phyloP scores from a whole-genome alignment of 805 yeast genomes.

The Yarrowia alimentaria region DNA sequence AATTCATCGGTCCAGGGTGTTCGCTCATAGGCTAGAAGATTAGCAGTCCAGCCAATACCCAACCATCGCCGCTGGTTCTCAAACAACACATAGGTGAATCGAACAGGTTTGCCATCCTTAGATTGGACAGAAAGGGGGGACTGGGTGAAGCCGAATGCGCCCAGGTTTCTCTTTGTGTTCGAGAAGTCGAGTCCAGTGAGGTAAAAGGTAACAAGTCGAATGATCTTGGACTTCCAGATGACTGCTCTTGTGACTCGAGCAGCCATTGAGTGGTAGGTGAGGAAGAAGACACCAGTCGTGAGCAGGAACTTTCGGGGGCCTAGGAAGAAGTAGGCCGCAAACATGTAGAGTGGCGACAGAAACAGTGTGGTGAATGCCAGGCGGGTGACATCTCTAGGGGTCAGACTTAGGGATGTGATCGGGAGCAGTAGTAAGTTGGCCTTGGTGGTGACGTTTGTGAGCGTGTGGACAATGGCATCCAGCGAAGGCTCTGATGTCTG shows the following conservation, averaged over 20 bases:
- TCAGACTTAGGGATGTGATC: constrained; percentile 64
- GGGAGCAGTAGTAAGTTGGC: constrained; percentile 79
- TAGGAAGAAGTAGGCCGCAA: constrained; percentile 63
- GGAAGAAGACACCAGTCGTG: constrained; percentile 54
- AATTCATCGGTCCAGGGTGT: constrained; percentile 98
- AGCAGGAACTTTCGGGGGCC: constrained; percentile 68
- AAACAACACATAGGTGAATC: constrained; percentile 87
- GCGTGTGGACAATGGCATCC: constrained; percentile 77
- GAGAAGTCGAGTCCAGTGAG: constrained; percentile 80
- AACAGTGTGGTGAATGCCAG: constrained; percentile 80
- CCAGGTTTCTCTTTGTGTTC: constrained; percentile 43
- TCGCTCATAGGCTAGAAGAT: constrained; percentile 85
- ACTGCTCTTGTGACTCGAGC: constrained; percentile 78
- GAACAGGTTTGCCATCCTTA: constrained; percentile 51
- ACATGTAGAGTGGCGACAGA: constrained; percentile 78
- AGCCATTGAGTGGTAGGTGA: constrained; percentile 86
- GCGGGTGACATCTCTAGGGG: constrained; percentile 75
- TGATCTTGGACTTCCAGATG: constrained; percentile 75
- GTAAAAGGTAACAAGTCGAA: constrained; percentile 72
- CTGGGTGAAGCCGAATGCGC: constrained; percentile 34
- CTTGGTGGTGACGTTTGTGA: constrained; percentile 71
- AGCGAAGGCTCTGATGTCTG: constrained; percentile 71
- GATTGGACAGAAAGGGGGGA: constrained; percentile 35
- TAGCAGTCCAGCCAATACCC: constrained; percentile 97
- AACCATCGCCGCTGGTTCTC: constrained; percentile 97